These are phyloP conservation scores for Talaromyces sp. DNA, from an alignment of 2,329 filamentous ascomycete genomes.

Conservation along the genomic window DNA sequence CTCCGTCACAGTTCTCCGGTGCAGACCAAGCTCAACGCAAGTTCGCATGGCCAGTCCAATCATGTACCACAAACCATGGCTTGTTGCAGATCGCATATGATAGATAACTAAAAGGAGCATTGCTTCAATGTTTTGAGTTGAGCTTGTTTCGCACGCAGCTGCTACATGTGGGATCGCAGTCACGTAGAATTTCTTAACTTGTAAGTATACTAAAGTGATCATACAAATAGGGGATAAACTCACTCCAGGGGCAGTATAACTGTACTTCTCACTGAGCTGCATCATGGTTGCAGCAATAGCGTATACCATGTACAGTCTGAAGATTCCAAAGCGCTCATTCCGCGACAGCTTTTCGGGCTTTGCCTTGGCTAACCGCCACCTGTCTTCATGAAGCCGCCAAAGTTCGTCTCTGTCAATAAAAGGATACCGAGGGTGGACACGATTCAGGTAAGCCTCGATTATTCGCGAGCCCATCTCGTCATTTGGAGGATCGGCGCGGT, in stretches of 20 bases:
- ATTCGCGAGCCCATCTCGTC: slow-evolving; percentile 42
- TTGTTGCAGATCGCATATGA: slow-evolving; percentile 47
- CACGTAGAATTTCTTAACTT: slow-evolving; percentile 43
- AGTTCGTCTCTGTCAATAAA: slow-evolving; percentile 45
- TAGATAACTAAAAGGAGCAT: slow-evolving; percentile 49
- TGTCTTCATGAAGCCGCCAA: slow-evolving; percentile 39
- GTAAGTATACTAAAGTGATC: background rate
- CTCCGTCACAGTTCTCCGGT: slow-evolving; percentile 43
- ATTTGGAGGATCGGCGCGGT: slow-evolving; percentile 42
- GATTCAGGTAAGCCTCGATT: slow-evolving; percentile 41
- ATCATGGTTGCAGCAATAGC: slow-evolving; percentile 48
- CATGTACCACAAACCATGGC: slow-evolving; percentile 51
- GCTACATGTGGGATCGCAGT: slow-evolving; percentile 46
- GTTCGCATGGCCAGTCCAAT: slow-evolving; percentile 51
- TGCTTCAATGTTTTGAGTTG: slow-evolving; percentile 48
- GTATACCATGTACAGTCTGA: slow-evolving; percentile 50
- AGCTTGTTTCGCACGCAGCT: slow-evolving; percentile 44
- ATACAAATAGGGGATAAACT: background rate
- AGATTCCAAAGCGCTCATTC: slow-evolving; percentile 41
- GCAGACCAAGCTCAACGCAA: slow-evolving; percentile 48
- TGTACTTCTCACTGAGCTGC: slow-evolving; percentile 43
- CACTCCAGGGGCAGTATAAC: slow-evolving; percentile 41
- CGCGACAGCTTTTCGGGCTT: slow-evolving; percentile 29
- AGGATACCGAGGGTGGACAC: slow-evolving; percentile 46
- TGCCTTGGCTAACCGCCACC: slow-evolving; percentile 32